Evolutionary conservation across 1,284 basidiomycete genomes (phyloP), one percentile per base, ranked within the genome.

Genomic region (Cystobasidium slooffiae): DNA sequence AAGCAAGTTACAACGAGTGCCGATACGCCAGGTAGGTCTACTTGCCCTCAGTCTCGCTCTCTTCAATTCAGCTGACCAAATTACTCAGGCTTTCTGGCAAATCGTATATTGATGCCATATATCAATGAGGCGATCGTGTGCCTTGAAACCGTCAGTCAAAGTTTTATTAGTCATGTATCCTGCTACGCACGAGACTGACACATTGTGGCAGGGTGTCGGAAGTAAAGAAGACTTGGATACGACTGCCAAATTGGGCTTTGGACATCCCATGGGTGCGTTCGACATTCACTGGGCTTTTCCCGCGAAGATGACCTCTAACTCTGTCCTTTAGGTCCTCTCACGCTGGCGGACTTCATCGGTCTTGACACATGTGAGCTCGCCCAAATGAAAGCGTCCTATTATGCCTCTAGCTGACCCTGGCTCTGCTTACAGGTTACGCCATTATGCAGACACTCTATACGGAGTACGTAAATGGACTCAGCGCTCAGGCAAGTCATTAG

Each of bases 171-270:
- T 12, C 22, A 16, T 8, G 7, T 4, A 7, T 20, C 18, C 31
- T 8, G 6, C 24, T 8, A 24, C 16, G 67, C 31, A 31, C 22
- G 61, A 31, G 59, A 16, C 66, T 56, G 12, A 46, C 4, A 75
- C 93, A 88, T 1, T 20, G 20, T 51, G 2, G 47, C 37, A 66
- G 64, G 94, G 94, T 6, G 88, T 91, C 24, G 95, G 94, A 0
- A 92, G 92, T 1, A 88, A 91, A 55, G 94, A 97, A 74, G 94
- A 98, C 81, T 97, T 98, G 77, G 96, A 98, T 84, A 93, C 90
- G 78, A 97, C 93, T 0, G 87, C 98, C 70, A 90, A 89, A 80
- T 85, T 97, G 18, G 96, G 95, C 61, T 97, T 97, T 93, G 91
- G 90, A 76, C 94, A 97, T 81, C 94, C 94, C 0, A 97, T 97